phyloP scores from a whole-genome alignment of 164 flowering plant species.

The Sextonia rubra region DNA sequence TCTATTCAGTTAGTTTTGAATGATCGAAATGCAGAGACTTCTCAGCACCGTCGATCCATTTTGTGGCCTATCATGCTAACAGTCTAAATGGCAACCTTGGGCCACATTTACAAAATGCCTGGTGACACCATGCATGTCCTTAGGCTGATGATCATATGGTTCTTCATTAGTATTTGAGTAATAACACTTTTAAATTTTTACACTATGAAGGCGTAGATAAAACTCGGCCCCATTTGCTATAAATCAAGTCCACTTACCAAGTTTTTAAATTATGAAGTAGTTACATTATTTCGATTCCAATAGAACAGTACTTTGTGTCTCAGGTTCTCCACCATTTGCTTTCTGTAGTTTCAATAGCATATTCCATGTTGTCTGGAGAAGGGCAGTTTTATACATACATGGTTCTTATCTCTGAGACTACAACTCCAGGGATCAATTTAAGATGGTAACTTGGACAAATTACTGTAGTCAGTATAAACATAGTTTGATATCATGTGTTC shows the following conservation, averaged over 20 bases:
- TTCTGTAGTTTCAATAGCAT: conserved; percentile 71
- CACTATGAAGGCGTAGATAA: neutral
- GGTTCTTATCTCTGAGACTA: conserved; percentile 91
- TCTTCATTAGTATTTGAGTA: neutral
- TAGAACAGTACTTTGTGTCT: conserved; percentile 14
- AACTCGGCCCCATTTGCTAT: neutral
- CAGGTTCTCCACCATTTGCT: conserved; percentile 91
- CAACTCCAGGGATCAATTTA: conserved; percentile 89
- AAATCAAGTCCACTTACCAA: neutral
- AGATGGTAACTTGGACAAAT: conserved; percentile 60
- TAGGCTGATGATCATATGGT: neutral
- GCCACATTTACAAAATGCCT: neutral
- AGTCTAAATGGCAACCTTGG: too few relatives aligned
- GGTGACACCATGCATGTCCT: neutral
- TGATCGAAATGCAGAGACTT: neutral
- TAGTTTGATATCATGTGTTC: neutral
- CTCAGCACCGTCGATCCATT: too few relatives aligned
- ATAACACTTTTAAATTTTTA: too few relatives aligned
- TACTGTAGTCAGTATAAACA: neutral
- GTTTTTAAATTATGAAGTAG: too few relatives aligned
- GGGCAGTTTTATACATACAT: conserved; percentile 89
- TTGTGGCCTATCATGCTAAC: too few relatives aligned
- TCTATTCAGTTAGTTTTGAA: neutral
- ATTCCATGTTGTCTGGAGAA: conserved; percentile 78
- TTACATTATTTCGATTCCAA: neutral